Base-by-base conservation (phyloP, 2,329 filamentous ascomycete species). In the Ophiostoma australiae region DNA sequence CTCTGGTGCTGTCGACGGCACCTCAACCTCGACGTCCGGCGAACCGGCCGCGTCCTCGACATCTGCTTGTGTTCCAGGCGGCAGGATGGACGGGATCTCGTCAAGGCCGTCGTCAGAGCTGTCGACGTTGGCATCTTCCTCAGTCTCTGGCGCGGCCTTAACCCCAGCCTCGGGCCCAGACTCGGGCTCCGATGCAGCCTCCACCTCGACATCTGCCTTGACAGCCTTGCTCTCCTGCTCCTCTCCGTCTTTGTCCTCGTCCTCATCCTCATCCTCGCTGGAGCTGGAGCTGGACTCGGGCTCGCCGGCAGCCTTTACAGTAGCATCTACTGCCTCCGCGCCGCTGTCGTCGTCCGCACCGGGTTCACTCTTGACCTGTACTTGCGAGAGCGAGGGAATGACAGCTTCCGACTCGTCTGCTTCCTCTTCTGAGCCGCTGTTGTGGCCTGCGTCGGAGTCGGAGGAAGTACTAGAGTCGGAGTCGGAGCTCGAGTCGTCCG, bases 101-200 rank as follows among this genome's bases (percentile, higher is more conserved):
- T 73, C 72, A 3, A 73, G 39, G 20, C 66, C 71, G 68, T 72
- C 71, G 33, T 72, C 71, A 0, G 71, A 71, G 67, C 72, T 73
- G 20, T 70, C 55, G 1, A 70, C 65, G 2, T 65, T 69, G 11
- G 55, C 63, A 4, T 35, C 65, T 4, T 33, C 65, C 1, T 44
- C 33, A 6, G 58, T 35, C 11, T 33, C 31, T 11, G 63, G 27
- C 15, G 10, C 33, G 17, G 6, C 17, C 15, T 37, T 39, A 6
- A 10, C 35, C n/a, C 17, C 20, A 7, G 31, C 35, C 11, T 58
- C 8, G n/a, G 44, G 6, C 2, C 23, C 31, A 6, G 52, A 44
- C 17, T 33, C 31, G 13, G 61, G 23, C 17, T 13, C 35, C 2
- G 7, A 15, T 4, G 13, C 15, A 3, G 33, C 61, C 20, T n/a